A percentile compares a stretch with the other conserved stretches of the same genome.
Evolutionary conservation across 148 eudicot species (phyloP).

Genomic region (Rhododendron ovatum): DNA sequence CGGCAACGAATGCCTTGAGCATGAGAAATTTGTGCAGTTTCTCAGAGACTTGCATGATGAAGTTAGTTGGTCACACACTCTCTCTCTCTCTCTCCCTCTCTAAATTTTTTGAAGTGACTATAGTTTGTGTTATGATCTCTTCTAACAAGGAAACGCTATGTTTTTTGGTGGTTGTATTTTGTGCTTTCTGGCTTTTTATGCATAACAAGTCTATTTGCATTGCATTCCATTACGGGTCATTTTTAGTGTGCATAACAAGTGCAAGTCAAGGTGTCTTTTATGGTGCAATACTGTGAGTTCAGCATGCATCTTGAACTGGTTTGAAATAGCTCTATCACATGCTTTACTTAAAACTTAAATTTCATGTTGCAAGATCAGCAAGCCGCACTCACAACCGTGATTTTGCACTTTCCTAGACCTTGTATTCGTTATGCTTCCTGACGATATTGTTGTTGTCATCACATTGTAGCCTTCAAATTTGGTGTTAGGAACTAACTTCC

Average conservation of each 20-base stretch:
- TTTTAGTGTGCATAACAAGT: neutral
- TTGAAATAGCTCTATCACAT: neutral
- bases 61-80: slow-evolving; percentile 36
- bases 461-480: neutral
- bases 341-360: too few relatives aligned
- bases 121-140: neutral
- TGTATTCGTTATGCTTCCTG: neutral
- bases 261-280: too few relatives aligned
- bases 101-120: neutral
- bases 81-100: neutral
- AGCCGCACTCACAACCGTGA: neutral
- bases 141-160: neutral
- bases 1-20: slow-evolving; percentile 57
- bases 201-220: neutral
- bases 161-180: neutral
- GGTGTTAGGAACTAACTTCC: too few relatives aligned
- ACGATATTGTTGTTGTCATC: neutral
- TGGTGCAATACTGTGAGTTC: neutral
- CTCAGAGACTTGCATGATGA: slow-evolving; percentile 75
- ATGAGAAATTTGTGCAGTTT: slow-evolving; percentile 67
- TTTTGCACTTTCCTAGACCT: neutral
- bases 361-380: neutral
- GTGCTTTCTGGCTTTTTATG: neutral
- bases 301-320: neutral
- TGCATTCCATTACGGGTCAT: neutral